Base-by-base conservation (phyloP, 1,284 basidiomycete species). In the Coniferiporia weirii region DNA sequence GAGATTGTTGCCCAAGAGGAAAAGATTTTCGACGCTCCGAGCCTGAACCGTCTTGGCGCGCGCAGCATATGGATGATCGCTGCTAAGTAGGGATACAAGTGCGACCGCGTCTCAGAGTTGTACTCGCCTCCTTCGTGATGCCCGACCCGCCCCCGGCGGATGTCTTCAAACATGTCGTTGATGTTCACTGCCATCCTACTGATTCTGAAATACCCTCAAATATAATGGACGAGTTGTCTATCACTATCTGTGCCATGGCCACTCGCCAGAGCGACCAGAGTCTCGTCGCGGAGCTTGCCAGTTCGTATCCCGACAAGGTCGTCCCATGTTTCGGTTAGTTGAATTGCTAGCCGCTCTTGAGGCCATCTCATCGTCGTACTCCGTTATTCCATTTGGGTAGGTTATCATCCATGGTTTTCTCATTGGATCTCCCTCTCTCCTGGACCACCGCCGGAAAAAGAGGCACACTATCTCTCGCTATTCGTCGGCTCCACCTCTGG, bases 331-430 rank as follows among this genome's bases (percentile, higher is more conserved):
- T 91, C 68, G 89, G 88, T 88, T 61, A 71, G 82, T 73, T 35
- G 57, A 27, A 36, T 49, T 45, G 38, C 40, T n/a, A 51, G 12
- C 52, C 51, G 3, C 34, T 46, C 34, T 53, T 49, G 62, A 22
- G 34, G 48, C 64, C 44, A 43, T 62, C 35, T 49, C 19, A 34
- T 52, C 61, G 46, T 61, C 61, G 46, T 61, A 57, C 32, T 45
- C 27, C 58, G 59, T 32, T 46, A 58, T 48, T 60, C 60, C 57
- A 59, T 56, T 44, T 52, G 34, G 12, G 43, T 64, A 91, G 89
- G 91, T 17, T 84, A 89, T 65, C 91, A 93, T 69, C 91, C 91
- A 4, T 93, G 91, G 91, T 93, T 89, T 70, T 76, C 83, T 2
- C 84, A 93, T 69, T 77, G 76, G 66, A 87, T 93, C 64, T 78